Base-by-base conservation (phyloP, 2,329 filamentous ascomycete genomes). In the Harringtonia lauricola region DNA sequence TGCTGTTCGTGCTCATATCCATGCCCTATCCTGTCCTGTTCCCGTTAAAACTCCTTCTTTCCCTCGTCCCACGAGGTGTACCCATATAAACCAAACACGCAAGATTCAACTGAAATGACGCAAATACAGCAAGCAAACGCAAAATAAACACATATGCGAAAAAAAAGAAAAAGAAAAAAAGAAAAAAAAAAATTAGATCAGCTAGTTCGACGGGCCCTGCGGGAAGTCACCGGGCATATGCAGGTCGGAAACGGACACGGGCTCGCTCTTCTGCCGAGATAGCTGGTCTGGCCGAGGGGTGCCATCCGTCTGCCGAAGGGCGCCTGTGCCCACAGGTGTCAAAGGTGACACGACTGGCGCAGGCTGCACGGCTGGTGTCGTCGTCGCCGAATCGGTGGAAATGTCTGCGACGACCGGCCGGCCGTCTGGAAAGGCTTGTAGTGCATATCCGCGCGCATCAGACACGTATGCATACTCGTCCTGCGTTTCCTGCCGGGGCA, bases 141-240 rank as follows among this genome's bases (percentile, higher is more conserved):
- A 40, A 33, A 42, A 22, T 15, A 33, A 36, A 47, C 33, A 21
- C 14, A 28, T 29, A 45, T n/a, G n/a, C n/a, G n/a, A 21, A 30
- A 36, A 29, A 40, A 36, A 14, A 33, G n/a, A 36, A 24, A 39
- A 36, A 39, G 36, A 41, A 45, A 39, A 48, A 46, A 39, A 53
- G 44, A 33, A 53, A 35, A 31, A 22, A 18, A 36, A 33, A 31
- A 34, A 6, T 36, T 24, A 8, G 15, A 6, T 22, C 17, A 30
- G 6, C 18, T 39, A 29, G 7, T 40, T 15, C 8, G 18, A 24
- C n/a, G 40, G 17, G 6, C 33, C 34, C 12, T 24, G 39, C 2
- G 47, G 50, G 40, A 24, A 87, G 51, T 81, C 71, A 12, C 83
- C 83, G 4, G 83, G 83, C 17, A 87, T 72, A 55, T 83, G 80